Conservation (phyloP, 2,329 filamentous ascomycete species). For the Cercospora zeae-maydis region DNA sequence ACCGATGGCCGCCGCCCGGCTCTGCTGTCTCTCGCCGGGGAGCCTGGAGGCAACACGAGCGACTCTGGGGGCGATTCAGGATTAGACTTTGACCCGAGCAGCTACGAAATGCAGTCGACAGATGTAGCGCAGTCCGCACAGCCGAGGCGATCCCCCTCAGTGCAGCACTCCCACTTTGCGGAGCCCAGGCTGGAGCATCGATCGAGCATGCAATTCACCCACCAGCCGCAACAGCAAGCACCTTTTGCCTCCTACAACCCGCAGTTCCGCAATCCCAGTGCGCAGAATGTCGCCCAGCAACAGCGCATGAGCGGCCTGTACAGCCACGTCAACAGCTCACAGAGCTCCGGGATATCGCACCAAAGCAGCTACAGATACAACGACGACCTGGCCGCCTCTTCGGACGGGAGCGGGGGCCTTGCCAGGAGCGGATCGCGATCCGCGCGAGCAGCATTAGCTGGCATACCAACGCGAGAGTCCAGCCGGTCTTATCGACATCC, state of each 20-base stretch:
- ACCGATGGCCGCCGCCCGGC: constrained; percentile 35
- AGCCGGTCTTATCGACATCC: constrained; percentile 64
- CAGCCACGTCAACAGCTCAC: constrained; percentile 47
- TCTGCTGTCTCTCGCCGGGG: constrained; percentile 36
- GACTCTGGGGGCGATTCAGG: background rate
- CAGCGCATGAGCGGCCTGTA: constrained; percentile 49
- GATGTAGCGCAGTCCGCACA: constrained; percentile 7
- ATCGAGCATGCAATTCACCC: constrained; percentile 43
- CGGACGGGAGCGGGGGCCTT: constrained; percentile 47
- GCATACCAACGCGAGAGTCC: constrained; percentile 60
- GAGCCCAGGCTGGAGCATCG: constrained; percentile 39
- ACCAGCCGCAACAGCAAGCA: constrained; percentile 42
- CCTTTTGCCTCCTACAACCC: constrained; percentile 28
- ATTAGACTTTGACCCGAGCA: constrained; percentile 38
- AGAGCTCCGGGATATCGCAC: constrained; percentile 40
- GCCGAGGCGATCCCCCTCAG: constrained; percentile 15
- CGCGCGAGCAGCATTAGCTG: constrained; percentile 57
- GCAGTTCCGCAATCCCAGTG: constrained; percentile 31
- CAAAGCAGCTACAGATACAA: constrained; percentile 48
- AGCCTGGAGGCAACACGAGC: constrained; percentile 27
- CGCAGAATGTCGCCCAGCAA: constrained; percentile 25
- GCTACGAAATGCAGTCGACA: constrained; percentile 34
- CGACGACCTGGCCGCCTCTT: constrained; percentile 39
- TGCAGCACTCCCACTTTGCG: constrained; percentile 17
- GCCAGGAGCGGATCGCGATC: constrained; percentile 62